Evolutionary conservation across 139 green algal species (phyloP).

Genomic region (Tetradesmus lagerheimii): DNA sequence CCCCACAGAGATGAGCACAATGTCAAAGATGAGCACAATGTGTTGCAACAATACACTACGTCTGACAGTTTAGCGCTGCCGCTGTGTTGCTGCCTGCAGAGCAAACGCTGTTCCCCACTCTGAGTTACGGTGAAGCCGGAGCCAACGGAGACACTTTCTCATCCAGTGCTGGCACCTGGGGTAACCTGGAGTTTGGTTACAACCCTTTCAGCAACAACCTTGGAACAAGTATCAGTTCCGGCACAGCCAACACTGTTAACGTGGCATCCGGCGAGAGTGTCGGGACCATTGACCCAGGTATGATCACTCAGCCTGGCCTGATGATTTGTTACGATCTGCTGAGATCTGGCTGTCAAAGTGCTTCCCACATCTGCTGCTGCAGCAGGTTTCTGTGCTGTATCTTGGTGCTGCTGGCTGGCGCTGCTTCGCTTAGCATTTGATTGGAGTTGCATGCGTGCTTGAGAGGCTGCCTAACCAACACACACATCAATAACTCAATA

Average conservation of each 20-base stretch:
- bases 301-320: not conserved
- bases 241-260: slow-evolving; percentile 6
- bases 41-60: too few species aligned
- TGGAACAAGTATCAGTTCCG: slow-evolving; percentile 17
- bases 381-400: too few species aligned
- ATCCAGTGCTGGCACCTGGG: not conserved
- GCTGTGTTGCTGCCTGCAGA: not conserved
- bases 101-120: slow-evolving; percentile 11
- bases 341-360: too few species aligned
- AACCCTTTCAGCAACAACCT: slow-evolving; percentile 51
- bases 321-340: not conserved
- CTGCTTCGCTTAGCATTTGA: too few species aligned
- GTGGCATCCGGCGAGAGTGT: not conserved
- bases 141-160: slow-evolving; percentile 18
- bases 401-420: too few species aligned
- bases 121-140: slow-evolving; percentile 6
- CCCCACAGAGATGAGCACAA: too few species aligned
- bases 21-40: too few species aligned
- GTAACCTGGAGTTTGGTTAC: slow-evolving; percentile 41
- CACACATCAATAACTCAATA: too few species aligned
- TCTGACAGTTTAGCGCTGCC: not conserved
- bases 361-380: too few species aligned
- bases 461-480: too few species aligned
- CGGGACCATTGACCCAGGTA: not conserved
- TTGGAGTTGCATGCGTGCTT: too few species aligned